phyloP scores from a whole-genome alignment of 805 yeast species.

The Yarrowia divulgata region DNA sequence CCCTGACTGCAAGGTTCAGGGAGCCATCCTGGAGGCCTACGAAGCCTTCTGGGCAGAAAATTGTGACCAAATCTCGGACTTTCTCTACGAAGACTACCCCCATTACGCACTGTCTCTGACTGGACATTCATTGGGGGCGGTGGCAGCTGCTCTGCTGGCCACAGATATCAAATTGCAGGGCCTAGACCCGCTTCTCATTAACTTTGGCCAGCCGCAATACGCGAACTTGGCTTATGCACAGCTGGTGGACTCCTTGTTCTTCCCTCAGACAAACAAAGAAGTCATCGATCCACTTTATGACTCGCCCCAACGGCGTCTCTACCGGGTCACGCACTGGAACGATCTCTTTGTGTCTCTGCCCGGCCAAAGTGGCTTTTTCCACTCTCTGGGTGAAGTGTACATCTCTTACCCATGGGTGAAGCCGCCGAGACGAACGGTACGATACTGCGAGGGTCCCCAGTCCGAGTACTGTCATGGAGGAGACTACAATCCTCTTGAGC shows the following conservation, averaged over 20 bases:
- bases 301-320: conserved; percentile 23
- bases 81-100: conserved; percentile 4
- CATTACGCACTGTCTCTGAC: conserved; percentile 19
- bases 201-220: conserved; percentile 43
- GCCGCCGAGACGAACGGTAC: conserved; percentile 3
- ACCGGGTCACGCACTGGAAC: conserved; percentile 29
- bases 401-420: conserved; percentile 26
- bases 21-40: conserved; percentile 23
- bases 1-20: conserved; percentile 30
- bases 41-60: conserved; percentile 1
- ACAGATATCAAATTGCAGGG: conserved; percentile 17
- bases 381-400: conserved; percentile 29
- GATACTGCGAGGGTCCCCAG: conserved; percentile 22
- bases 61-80: not conserved
- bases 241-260: conserved; percentile 52
- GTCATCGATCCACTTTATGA: conserved; percentile 23
- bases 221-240: conserved; percentile 51
- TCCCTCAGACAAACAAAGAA: conserved; percentile 8
- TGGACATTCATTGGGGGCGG: conserved; percentile 27
- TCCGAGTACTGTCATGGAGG: conserved; percentile 30
- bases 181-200: conserved; percentile 12
- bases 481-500: conserved; percentile 31
- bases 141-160: conserved; percentile 24
- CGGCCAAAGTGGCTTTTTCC: conserved; percentile 7
- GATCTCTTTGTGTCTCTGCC: conserved; percentile 27